These are phyloP conservation scores for Ustilago vetiveriae DNA, from an alignment of 1,284 basidiomycete species.

Conservation along the genomic window DNA sequence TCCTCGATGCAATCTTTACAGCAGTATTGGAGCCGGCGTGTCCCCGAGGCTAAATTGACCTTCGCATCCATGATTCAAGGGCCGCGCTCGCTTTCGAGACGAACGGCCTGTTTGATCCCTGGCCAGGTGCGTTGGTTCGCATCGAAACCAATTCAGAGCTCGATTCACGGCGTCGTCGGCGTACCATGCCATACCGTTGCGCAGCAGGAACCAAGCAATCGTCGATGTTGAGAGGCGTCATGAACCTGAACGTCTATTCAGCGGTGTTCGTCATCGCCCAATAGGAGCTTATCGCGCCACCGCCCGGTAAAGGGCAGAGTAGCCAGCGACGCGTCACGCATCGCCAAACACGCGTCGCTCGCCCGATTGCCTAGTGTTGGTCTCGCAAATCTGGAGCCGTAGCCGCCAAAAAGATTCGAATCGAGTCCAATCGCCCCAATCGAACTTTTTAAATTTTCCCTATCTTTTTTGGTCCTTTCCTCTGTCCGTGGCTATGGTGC, in stretches of 20 bases:
- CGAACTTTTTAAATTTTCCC: too few relatives aligned
- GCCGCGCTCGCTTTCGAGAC: not conserved
- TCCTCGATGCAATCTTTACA: too few relatives aligned
- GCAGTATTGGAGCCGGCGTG: too few relatives aligned
- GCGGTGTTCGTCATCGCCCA: not conserved
- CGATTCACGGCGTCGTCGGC: not conserved
- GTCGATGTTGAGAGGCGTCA: conserved; percentile 2
- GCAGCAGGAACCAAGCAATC: not conserved
- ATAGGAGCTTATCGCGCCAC: not conserved
- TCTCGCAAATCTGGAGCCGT: conserved; percentile 1
- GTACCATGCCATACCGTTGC: not conserved
- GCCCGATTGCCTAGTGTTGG: conserved; percentile 10
- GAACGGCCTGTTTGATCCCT: too few relatives aligned
- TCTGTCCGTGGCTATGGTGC: too few relatives aligned
- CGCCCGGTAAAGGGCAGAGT: not conserved
- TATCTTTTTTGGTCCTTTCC: not conserved
- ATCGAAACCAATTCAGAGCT: not conserved
- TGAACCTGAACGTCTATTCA: too few relatives aligned
- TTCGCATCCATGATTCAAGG: not conserved
- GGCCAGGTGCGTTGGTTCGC: not conserved
- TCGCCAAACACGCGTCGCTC: conserved; percentile 1
- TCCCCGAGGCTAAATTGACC: too few relatives aligned
- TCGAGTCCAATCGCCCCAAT: too few relatives aligned
- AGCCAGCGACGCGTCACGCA: conserved; percentile 5
- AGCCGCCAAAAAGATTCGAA: not conserved